Evolutionary conservation across 345 rosid genomes (phyloP).

Genomic region (Eutrema japonicum): DNA sequence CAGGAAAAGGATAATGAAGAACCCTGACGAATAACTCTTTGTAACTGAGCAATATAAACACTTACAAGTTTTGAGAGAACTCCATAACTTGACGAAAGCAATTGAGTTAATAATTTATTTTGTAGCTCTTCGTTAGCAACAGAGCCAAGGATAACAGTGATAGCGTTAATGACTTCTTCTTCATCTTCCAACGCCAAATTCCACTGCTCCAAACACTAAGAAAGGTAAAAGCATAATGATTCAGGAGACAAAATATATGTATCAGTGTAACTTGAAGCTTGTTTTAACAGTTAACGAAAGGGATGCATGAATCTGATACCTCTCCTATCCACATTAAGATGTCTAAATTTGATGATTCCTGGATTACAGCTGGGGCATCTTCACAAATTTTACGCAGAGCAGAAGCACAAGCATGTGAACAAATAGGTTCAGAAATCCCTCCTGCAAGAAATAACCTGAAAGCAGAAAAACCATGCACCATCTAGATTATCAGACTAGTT

Average conservation of each 20-base stretch:
- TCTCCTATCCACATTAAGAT: conserved; percentile 91
- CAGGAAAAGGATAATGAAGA: not conserved
- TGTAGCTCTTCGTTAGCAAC: conserved; percentile 72
- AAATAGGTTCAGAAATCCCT: conserved; percentile 78
- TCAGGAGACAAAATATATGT: not conserved
- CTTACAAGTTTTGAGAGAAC: conserved; percentile 86
- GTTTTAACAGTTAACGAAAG: conserved; percentile 7
- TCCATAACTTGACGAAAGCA: conserved; percentile 88
- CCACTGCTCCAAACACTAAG: conserved; percentile 64
- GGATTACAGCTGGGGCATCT: conserved; percentile 70
- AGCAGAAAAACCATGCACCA: conserved; percentile 48
- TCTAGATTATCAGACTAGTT: conserved; percentile 7
- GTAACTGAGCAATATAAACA: conserved; percentile 28
- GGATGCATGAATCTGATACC: conserved; percentile 51
- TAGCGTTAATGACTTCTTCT: conserved; percentile 84
- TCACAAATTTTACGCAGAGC: conserved; percentile 92
- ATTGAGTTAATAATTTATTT: conserved; percentile 71
- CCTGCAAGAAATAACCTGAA: conserved; percentile 96
- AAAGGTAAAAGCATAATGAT: conserved; percentile 17
- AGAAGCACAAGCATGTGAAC: conserved; percentile 81
- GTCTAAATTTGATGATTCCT: conserved; percentile 85
- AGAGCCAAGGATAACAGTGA: conserved; percentile 70
- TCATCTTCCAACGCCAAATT: conserved; percentile 84
- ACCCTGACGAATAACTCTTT: conserved; percentile 16
- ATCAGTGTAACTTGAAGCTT: conserved; percentile 3